Evolutionary conservation across 1,139 yeast species (phyloP), one percentile per base, ranked within the genome.

Genomic region (Hansenula sp.): DNA sequence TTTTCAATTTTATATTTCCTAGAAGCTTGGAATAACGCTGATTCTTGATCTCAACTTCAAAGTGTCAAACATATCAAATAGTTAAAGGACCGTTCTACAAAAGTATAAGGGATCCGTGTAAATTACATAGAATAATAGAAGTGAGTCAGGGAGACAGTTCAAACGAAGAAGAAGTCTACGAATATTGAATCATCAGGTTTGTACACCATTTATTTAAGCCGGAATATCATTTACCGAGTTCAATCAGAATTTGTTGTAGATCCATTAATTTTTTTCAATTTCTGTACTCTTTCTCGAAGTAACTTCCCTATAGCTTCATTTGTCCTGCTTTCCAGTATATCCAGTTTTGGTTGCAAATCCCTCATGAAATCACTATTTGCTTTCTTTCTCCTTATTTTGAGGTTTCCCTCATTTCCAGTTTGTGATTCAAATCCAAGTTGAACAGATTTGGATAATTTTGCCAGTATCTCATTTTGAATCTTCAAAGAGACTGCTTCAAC

Each of bases 1-100:
- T 93, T 94, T 67, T 80, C 97, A 16, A 59, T 89, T 33, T 68
- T 89, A 61, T 94, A 94, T 66, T 78, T 91, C 50, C 78, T 79
- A 62, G 86, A 82, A 54, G 88, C 89, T 37, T 34, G 19, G 15
- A 28, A 48, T 31, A 44, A 38, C 30, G 13, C 21, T 24, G 18
- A 33, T 31, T 29, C 27, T 21, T 33, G n/a, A n/a, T n/a, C n/a
- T n/a, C n/a, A n/a, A n/a, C n/a, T n/a, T n/a, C n/a, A n/a, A n/a
- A n/a, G n/a, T n/a, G n/a, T n/a, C n/a, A n/a, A n/a, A n/a, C n/a
- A n/a, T n/a, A n/a, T n/a, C n/a, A n/a, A n/a, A n/a, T n/a, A n/a
- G n/a, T n/a, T n/a, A n/a, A n/a, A n/a, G n/a, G n/a, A 18, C 18
- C 19, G 12, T 18, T 18, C 18, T 19, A 33, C 18, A 12, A 6